Evolutionary conservation across 805 yeast species (phyloP), one percentile per base, ranked within the genome.

Genomic region (Yamadazyma philogaea): DNA sequence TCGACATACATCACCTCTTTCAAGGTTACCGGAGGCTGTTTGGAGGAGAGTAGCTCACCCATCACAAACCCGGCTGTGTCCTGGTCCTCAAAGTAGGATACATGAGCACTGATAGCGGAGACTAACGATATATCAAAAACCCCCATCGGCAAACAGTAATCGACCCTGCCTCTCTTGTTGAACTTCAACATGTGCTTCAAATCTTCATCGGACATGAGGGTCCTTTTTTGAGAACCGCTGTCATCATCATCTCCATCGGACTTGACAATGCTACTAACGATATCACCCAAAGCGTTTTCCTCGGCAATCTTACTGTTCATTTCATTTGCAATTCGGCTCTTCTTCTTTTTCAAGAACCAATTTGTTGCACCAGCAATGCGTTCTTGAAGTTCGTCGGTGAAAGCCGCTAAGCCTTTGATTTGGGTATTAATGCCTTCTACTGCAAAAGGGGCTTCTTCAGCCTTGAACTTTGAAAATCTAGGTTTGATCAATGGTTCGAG

Each of bases 31-130:
- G 58, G 55, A 6, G 53, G 49, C n/a, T 48, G 40, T 11, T 52
- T 43, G 15, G 51, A 34, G 12, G 57, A 44, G 28, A 70, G 53
- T 1, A 84, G 57, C 56, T 88, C 89, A 36, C 69, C 71, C 57
- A 90, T 61, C 4, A 91, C 60, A 52, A 91, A 90, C 1, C 83
- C 84, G 0, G 95, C 89, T 28, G 91, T 81, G 54, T 89, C 89
- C 39, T 79, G 74, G 52, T 88, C 95, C 56, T 88, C 96, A 58
- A 91, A 83, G 60, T 91, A 91, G 36, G 87, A 80, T 11, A 87
- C 80, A 61, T 91, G 99, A 0, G 98, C 93, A 38, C 86, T 86
- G 7, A 91, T 69, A 0, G 96, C 93, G 3, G 88, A 77, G 8
- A 91, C 71, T 27, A 88, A 61, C 21, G 95, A 85, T 16, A 89